A percentile compares a stretch with the other conserved stretches of the same genome.
Conservation (phyloP, 306 rosid species). For the Prunus mongolica region DNA sequence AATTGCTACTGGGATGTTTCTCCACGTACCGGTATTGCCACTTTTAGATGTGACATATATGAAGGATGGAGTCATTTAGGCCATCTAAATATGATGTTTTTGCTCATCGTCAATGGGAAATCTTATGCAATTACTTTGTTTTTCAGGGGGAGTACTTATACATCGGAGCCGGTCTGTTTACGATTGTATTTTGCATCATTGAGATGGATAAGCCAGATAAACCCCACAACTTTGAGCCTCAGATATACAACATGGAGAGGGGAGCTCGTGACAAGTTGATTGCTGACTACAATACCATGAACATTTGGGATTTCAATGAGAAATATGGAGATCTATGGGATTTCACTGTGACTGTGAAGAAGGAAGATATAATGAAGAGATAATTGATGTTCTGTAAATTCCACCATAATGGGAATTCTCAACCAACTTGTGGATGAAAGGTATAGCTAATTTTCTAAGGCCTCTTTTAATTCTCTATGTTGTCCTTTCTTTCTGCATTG, state of each 20-base stretch:
- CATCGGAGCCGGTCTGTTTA: slow-evolving; percentile 77
- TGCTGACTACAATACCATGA: slow-evolving; percentile 83
- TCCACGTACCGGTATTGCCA: slow-evolving; percentile 71
- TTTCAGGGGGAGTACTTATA: slow-evolving; percentile 83
- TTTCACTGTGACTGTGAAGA: slow-evolving; percentile 55
- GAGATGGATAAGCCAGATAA: slow-evolving; percentile 96
- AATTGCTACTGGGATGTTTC: slow-evolving; percentile 67
- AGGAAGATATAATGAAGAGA: slow-evolving; percentile 56
- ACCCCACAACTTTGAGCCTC: slow-evolving; percentile 93
- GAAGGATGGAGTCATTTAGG: not conserved
- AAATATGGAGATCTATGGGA: slow-evolving; percentile 96
- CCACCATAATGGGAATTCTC: slow-evolving; percentile 3
- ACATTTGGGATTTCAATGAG: slow-evolving; percentile 89
- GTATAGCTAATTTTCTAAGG: slow-evolving; percentile 1
- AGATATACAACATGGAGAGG: slow-evolving; percentile 92
- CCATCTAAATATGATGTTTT: not conserved
- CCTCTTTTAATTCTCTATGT: not conserved
- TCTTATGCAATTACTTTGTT: not conserved
- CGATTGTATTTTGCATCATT: slow-evolving; percentile 74
- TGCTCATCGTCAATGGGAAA: not conserved
- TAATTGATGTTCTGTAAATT: slow-evolving; percentile 15
- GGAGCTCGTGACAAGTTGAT: slow-evolving; percentile 89
- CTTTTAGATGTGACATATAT: not conserved
- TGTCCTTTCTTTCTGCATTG: not conserved
- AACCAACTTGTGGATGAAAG: slow-evolving; percentile 12